Percentiles rank a stretch among this genome's conserved stretches.
phyloP scores from a whole-genome alignment of 805 yeast species.

The Gaillardinia entomophila region DNA sequence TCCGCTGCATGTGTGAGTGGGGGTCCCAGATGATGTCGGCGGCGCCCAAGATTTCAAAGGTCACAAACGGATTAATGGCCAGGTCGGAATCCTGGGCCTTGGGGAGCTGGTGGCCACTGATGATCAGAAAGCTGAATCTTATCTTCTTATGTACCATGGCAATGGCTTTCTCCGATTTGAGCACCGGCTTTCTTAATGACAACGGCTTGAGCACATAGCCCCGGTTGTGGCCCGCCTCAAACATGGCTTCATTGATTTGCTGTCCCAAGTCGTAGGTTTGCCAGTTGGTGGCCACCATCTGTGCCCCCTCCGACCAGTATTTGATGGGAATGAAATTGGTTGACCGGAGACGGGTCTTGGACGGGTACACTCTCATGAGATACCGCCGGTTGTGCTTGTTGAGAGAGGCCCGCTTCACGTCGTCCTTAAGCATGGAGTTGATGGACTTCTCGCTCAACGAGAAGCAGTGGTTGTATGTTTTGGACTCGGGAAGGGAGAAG shows the following conservation, averaged over 20 bases:
- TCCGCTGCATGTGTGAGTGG: slow-evolving; percentile 2
- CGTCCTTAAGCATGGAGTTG: slow-evolving; percentile 58
- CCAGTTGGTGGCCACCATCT: slow-evolving; percentile 97
- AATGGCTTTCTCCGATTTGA: slow-evolving; percentile 14
- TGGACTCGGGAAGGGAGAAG: slow-evolving; percentile 82
- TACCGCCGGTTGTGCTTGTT: slow-evolving; percentile 72
- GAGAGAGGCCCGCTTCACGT: slow-evolving; percentile 47
- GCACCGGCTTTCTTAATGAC: slow-evolving; percentile 31
- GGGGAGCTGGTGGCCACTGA: slow-evolving; percentile 86
- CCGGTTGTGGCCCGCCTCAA: slow-evolving; percentile 48
- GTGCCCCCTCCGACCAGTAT: slow-evolving; percentile 84
- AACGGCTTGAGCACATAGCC: slow-evolving; percentile 83
- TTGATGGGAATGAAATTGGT: slow-evolving; percentile 74
- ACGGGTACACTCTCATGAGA: slow-evolving; percentile 84
- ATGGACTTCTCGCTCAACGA: slow-evolving; percentile 77
- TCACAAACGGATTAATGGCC: slow-evolving; percentile 55
- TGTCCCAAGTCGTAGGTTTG: slow-evolving; percentile 88
- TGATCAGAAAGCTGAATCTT: slow-evolving; percentile 20
- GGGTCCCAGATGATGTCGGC: slow-evolving; percentile 16
- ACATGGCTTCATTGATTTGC: slow-evolving; percentile 80
- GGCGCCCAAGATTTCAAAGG: slow-evolving; percentile 54
- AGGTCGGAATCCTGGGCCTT: slow-evolving; percentile 48
- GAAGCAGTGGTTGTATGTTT: slow-evolving; percentile 74
- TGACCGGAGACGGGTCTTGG: slow-evolving; percentile 68
- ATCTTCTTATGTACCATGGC: slow-evolving; percentile 3